Evolutionary conservation across 2,329 filamentous ascomycete species (phyloP).

Genomic region (Fusarium azukiicola): DNA sequence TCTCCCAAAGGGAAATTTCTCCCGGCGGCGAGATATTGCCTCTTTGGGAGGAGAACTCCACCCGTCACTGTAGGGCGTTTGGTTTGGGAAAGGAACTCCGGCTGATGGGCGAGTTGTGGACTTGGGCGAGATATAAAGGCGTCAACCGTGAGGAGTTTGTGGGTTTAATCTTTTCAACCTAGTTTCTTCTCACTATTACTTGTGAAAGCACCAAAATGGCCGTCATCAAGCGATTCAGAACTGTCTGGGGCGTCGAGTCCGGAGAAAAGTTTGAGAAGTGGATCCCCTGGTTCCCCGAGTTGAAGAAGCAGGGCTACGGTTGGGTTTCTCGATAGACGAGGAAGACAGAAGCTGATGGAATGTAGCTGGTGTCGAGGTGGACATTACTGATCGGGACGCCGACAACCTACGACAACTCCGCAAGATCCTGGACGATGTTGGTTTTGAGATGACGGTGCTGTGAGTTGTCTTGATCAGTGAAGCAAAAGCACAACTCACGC

Average conservation of each 20-base stretch:
- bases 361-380: conserved; percentile 5
- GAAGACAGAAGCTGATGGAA: background rate
- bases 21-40: conserved; percentile 22
- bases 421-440: conserved; percentile 3
- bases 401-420: background rate
- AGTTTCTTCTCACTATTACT: background rate
- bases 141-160: background rate
- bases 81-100: conserved; percentile 6
- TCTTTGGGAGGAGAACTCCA: background rate
- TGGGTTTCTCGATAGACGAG: background rate
- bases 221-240: conserved; percentile 35
- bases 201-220: background rate
- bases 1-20: conserved; percentile 16
- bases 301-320: conserved; percentile 43
- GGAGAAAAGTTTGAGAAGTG: conserved; percentile 36
- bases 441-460: background rate
- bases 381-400: background rate
- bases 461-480: background rate
- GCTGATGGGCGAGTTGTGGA: background rate
- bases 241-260: conserved; percentile 32
- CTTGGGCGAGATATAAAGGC: background rate
- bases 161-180: background rate
- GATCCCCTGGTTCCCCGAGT: conserved; percentile 34
- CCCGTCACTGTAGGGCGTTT: background rate
- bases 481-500: background rate